Evolutionary conservation across 306 rosid species (phyloP).

Genomic region (Acacia acuminata): DNA sequence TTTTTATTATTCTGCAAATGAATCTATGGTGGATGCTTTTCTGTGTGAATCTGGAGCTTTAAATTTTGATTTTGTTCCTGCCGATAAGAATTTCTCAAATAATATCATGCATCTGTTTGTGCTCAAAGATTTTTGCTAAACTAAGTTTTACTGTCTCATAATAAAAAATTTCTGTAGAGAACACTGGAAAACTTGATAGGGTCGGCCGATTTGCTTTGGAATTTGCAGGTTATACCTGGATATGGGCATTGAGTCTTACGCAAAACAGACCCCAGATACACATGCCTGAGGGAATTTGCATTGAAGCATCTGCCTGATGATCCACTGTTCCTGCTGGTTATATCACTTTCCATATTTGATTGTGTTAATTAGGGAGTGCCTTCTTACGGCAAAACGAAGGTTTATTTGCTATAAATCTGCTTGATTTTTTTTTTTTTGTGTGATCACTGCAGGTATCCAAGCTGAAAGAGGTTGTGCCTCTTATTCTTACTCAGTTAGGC

Average conservation of each 20-base stretch:
- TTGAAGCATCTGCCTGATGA: slow-evolving; percentile 95
- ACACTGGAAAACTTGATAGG: slow-evolving; percentile 3
- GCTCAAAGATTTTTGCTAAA: slow-evolving; percentile 3
- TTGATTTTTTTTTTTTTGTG: slow-evolving; percentile 34
- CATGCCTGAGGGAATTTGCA: slow-evolving; percentile 96
- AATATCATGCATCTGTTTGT: slow-evolving; percentile 23
- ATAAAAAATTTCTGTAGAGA: slow-evolving; percentile 8
- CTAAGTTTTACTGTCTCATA: background rate
- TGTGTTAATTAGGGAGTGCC: slow-evolving; percentile 31
- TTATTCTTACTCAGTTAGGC: slow-evolving; percentile 82
- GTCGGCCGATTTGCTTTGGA: slow-evolving; percentile 7
- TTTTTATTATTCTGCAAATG: background rate
- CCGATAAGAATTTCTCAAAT: background rate
- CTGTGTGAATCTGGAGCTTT: slow-evolving; percentile 1
- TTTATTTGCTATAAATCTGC: slow-evolving; percentile 14
- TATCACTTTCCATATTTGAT: slow-evolving; percentile 33
- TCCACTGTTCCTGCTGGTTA: slow-evolving; percentile 91
- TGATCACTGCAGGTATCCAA: slow-evolving; percentile 81
- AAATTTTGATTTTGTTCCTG: background rate
- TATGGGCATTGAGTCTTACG: slow-evolving; percentile 98
- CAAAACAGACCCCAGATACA: slow-evolving; percentile 94
- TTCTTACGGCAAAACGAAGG: slow-evolving; percentile 6
- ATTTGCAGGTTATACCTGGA: slow-evolving; percentile 91
- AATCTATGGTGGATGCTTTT: background rate
- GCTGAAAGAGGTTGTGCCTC: slow-evolving; percentile 92